These are phyloP conservation scores for Malania oleifera DNA, from an alignment of 164 flowering plant species.

Conservation along the genomic window DNA sequence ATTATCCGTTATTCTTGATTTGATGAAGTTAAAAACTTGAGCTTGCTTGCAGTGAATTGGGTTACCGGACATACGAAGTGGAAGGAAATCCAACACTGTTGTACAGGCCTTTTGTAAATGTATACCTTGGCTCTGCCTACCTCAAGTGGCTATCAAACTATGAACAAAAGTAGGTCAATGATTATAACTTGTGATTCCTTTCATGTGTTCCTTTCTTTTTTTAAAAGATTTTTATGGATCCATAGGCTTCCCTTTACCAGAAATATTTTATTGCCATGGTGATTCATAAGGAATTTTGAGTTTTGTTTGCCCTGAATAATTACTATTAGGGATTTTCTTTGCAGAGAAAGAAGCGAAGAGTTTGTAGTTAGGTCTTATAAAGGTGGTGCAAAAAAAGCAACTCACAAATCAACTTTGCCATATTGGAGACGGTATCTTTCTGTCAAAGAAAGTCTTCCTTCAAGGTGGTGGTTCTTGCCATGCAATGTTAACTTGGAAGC, in stretches of 20 bases:
- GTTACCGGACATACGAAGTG: conserved; percentile 47
- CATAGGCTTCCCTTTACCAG: neutral
- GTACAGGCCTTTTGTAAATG: conserved; percentile 64
- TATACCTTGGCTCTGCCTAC: conserved; percentile 84
- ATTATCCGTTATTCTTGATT: neutral
- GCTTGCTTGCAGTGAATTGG: conserved; percentile 54
- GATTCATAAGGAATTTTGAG: neutral
- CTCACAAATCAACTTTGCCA: conserved; percentile 75
- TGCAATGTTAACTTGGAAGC: neutral
- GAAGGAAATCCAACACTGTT: conserved; percentile 41
- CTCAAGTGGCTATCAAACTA: conserved; percentile 66
- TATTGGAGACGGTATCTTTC: conserved; percentile 81
- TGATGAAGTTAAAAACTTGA: conserved; percentile 3
- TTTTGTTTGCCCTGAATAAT: neutral
- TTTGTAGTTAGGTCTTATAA: conserved; percentile 77
- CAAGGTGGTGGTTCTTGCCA: conserved; percentile 37
- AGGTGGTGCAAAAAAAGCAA: conserved; percentile 75
- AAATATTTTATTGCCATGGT: neutral
- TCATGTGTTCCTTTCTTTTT: neutral
- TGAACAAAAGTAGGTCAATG: conserved; percentile 51
- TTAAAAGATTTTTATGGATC: no score
- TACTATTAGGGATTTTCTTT: conserved; percentile 6
- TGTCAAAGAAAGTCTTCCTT: conserved; percentile 76
- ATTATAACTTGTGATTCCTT: neutral
- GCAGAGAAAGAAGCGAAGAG: conserved; percentile 85